These are phyloP conservation scores for Pneumocystis sp. DNA, from an alignment of 1,139 yeast genomes.

Conservation along the genomic window DNA sequence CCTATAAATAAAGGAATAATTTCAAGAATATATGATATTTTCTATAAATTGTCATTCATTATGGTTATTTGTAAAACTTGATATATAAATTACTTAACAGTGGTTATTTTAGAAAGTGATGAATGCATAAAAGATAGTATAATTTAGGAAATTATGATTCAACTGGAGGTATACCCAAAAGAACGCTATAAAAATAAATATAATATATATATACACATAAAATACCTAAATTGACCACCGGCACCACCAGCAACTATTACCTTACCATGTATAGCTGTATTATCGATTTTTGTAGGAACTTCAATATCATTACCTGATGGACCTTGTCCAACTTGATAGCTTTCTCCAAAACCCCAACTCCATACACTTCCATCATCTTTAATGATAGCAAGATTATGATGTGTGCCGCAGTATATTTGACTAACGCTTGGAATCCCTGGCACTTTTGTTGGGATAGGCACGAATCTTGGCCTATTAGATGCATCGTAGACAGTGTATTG, in stretches of 20 bases:
- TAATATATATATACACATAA: not conserved
- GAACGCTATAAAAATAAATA: not conserved
- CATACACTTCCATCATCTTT: slow-evolving; percentile 58
- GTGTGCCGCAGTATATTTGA: slow-evolving; percentile 69
- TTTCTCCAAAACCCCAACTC: slow-evolving; percentile 97
- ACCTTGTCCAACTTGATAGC: slow-evolving; percentile 91
- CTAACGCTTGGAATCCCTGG: slow-evolving; percentile 44
- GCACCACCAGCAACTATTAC: slow-evolving; percentile 61
- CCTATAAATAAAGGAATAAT: not conserved
- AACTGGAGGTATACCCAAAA: not conserved
- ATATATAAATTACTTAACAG: not conserved
- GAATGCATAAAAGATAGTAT: not conserved
- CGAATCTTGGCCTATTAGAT: slow-evolving; percentile 71
- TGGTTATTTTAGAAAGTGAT: not conserved
- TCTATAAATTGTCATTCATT: not conserved
- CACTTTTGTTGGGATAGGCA: slow-evolving; percentile 62
- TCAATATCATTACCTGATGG: slow-evolving; percentile 82
- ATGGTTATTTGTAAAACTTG: not conserved
- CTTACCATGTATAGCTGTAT: slow-evolving; percentile 78
- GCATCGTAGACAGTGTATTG: slow-evolving; percentile 59
- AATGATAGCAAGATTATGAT: slow-evolving; percentile 77
- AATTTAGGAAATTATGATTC: not conserved
- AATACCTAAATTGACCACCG: slow-evolving; percentile 76
- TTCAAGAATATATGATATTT: not conserved
- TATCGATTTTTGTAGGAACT: slow-evolving; percentile 68